These are phyloP conservation scores for Gymnopilus junonius DNA, from an alignment of 768 basidiomycete genomes.

Conservation along the genomic window DNA sequence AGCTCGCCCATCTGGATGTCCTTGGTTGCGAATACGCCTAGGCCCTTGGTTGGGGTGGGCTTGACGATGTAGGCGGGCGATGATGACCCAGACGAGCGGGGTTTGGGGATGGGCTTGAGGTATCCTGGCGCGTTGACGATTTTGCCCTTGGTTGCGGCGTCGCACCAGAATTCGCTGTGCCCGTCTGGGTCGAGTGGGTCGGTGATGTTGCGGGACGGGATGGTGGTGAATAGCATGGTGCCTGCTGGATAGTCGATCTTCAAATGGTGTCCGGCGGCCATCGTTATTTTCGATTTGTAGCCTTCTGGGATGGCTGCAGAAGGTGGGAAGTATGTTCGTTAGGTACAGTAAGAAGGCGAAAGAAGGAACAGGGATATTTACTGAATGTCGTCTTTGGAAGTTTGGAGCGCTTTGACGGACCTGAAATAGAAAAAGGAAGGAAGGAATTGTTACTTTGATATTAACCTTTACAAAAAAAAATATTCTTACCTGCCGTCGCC, in stretches of 20 bases:
- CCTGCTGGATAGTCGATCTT: not conserved
- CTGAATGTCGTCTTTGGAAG: no score
- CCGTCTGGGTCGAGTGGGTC: not conserved
- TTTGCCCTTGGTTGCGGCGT: not conserved
- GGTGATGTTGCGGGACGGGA: not conserved
- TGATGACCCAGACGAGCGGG: no score
- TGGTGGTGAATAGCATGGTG: not conserved
- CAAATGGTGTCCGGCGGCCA: not conserved
- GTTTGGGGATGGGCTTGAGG: not conserved
- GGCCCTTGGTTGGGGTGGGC: not conserved
- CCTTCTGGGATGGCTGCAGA: no score
- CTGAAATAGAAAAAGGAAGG: not conserved
- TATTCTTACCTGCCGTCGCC: not conserved
- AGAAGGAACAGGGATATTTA: no score
- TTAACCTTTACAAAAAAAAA: no score
- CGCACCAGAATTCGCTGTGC: not conserved
- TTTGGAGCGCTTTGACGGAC: no score
- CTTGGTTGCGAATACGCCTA: not conserved
- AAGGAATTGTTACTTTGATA: no score
- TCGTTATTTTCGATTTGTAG: no score
- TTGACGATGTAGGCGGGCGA: no score
- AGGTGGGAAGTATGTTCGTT: no score
- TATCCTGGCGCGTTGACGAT: constrained; percentile 8
- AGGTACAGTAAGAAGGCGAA: no score
- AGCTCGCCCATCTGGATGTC: not conserved